Evolutionary conservation across 805 yeast species (phyloP).

Genomic region (Candida chauliodis): DNA sequence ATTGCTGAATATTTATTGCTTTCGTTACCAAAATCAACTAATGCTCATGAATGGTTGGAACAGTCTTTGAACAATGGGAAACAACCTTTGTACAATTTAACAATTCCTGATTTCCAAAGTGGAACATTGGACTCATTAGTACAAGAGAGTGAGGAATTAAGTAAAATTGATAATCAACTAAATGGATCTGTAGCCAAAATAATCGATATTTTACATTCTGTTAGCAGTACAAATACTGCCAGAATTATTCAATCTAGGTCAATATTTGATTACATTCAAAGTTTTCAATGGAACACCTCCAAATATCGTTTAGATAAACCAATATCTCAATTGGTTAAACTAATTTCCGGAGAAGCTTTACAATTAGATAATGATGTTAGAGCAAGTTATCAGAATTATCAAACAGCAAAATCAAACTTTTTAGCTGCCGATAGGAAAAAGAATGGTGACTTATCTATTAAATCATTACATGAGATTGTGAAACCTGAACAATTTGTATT

Average conservation of each 20-base stretch:
- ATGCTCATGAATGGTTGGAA: slow-evolving; percentile 53
- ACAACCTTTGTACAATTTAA: slow-evolving; percentile 52
- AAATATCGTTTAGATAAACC: slow-evolving; percentile 85
- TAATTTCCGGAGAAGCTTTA: slow-evolving; percentile 72
- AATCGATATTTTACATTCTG: slow-evolving; percentile 62
- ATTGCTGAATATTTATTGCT: slow-evolving; percentile 48
- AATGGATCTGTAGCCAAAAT: slow-evolving; percentile 66
- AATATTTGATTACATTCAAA: slow-evolving; percentile 64
- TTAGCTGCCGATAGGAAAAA: slow-evolving; percentile 89
- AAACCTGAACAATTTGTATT: slow-evolving; percentile 78
- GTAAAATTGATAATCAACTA: slow-evolving; percentile 78
- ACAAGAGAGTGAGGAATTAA: slow-evolving; percentile 84
- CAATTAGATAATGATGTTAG: slow-evolving; percentile 84
- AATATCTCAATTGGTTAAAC: slow-evolving; percentile 66
- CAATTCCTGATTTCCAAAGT: slow-evolving; percentile 82
- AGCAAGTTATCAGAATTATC: slow-evolving; percentile 69
- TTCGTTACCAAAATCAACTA: slow-evolving; percentile 54
- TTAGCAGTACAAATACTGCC: slow-evolving; percentile 21
- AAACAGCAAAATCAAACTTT: slow-evolving; percentile 76
- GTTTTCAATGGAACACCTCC: slow-evolving; percentile 83
- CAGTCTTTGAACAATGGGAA: slow-evolving; percentile 53
- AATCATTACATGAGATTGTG: slow-evolving; percentile 86
- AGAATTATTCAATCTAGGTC: slow-evolving; percentile 41
- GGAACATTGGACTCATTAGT: slow-evolving; percentile 93
- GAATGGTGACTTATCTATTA: slow-evolving; percentile 88